Base-by-base conservation (phyloP, 192 early-diverging fungal genomes). In the Coemansia sp. region DNA sequence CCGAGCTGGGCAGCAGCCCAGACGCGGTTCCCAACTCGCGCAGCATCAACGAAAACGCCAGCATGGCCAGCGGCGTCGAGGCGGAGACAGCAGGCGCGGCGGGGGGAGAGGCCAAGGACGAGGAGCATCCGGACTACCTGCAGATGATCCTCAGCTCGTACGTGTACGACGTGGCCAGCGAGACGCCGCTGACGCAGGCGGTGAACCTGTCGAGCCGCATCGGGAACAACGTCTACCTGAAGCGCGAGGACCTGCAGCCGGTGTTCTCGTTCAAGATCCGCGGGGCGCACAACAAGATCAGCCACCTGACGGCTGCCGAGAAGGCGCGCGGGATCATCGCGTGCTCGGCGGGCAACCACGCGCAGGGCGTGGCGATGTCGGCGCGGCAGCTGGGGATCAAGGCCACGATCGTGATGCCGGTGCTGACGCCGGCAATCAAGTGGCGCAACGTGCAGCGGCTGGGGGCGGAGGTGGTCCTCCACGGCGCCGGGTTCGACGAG, bases 181-280 rank as follows among this genome's bases (percentile, higher is more conserved):
- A 99, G 63, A 90, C 95, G 0, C 95, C 97, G 7, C 81, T 99
- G 19, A 85, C 86, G 30, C 68, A 80, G 5, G 95, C 97, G 6
- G 60, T 79, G 48, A 94, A 94, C 56, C 80, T 99, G 51, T 91
- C 89, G 9, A 38, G 73, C 11, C 83, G 87, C n/a, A 46, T 81
- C 35, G 55, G 70, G 1, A 90, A 89, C 72, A 79, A 73, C 14
- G 79, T 99, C 42, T 83, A 79, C 15, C 59, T 99, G 31, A 99
- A 99, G 69, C 86, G 97, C 36, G 97, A 99, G 60, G 97, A 99
- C 72, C 80, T 97, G 46, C 94, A 97, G 55, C 86, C 91, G 11
- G 94, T 97, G 19, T 99, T 99, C 57, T 92, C 90, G 10, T 99
- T 99, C 85, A 99, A 99, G 82, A 86, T 94, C 59, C 85, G 97